These are phyloP conservation scores for Thymus quinquecostatus DNA, from an alignment of 257 asterid genomes.

Conservation along the genomic window DNA sequence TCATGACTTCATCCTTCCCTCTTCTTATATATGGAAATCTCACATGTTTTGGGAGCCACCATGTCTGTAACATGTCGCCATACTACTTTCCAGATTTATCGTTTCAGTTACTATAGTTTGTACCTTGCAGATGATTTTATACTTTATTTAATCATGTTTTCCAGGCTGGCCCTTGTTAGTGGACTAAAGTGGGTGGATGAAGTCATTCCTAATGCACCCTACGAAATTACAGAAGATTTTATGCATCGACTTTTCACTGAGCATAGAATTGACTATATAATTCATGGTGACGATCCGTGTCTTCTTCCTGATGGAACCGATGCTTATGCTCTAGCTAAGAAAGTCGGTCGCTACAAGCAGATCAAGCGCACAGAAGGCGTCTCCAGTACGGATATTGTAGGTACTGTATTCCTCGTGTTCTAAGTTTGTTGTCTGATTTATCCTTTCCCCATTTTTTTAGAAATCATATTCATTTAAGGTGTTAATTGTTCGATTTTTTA, in stretches of 20 bases:
- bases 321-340: conserved; percentile 93
- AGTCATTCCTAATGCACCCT: conserved; percentile 90
- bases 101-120: neutral
- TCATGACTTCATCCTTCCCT: neutral
- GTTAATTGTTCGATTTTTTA: neutral
- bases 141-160: conserved; percentile 36
- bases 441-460: no score
- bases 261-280: conserved; percentile 82
- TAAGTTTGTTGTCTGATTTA: neutral
- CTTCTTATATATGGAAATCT: neutral
- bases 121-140: conserved; percentile 18
- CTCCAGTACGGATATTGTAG: conserved; percentile 98
- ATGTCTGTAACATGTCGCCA: neutral
- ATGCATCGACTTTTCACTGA: conserved; percentile 86
- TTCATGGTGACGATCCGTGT: conserved; percentile 98
- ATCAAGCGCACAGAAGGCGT: conserved; percentile 98
- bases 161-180: conserved; percentile 87
- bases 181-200: conserved; percentile 99
- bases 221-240: conserved; percentile 85
- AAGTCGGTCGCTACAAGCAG: conserved; percentile 95
- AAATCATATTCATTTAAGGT: neutral
- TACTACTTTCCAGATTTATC: neutral
- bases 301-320: conserved; percentile 95
- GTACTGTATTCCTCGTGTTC: conserved; percentile 58
- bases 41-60: neutral